These are phyloP conservation scores for Penicillium nordicum DNA, from an alignment of 2,329 filamentous ascomycete genomes.

Conservation along the genomic window DNA sequence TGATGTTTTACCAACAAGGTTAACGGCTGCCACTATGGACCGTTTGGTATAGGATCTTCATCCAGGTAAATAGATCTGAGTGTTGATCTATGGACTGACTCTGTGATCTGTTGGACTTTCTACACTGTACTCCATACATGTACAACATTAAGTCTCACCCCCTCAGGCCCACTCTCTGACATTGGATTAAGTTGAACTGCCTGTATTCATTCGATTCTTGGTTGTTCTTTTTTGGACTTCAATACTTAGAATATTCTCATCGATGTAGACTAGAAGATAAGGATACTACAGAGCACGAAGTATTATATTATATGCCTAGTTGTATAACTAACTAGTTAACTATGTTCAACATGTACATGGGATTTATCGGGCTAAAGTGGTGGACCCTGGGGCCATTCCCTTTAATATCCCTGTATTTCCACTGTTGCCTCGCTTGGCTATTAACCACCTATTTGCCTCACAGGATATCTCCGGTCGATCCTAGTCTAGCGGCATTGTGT, in stretches of 20 bases:
- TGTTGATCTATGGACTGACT: conserved; percentile 5
- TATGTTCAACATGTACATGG: neutral
- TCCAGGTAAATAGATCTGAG: conserved; percentile 5
- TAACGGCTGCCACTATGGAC: conserved; percentile 4
- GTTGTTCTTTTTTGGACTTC: neutral
- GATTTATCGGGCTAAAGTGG: conserved; percentile 7
- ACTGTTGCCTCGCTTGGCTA: conserved; percentile 27
- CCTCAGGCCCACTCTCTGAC: neutral
- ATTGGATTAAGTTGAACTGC: neutral
- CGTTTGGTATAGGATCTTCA: conserved; percentile 8
- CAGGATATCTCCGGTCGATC: conserved; percentile 19
- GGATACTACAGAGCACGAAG: too few species aligned
- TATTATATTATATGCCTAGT: too few species aligned
- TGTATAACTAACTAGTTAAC: neutral
- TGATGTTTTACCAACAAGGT: conserved; percentile 5
- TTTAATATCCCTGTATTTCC: conserved; percentile 31
- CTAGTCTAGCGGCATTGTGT: conserved; percentile 5
- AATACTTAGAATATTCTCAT: neutral
- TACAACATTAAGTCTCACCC: neutral
- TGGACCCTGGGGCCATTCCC: conserved; percentile 19
- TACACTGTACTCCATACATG: neutral
- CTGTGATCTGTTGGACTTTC: conserved; percentile 2
- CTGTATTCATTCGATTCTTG: neutral
- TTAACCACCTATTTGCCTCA: conserved; percentile 9
- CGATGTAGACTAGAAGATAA: neutral